phyloP scores from a whole-genome alignment of 176 grass and related monocot genomes.

The Bolboschoenus planiculmis region DNA sequence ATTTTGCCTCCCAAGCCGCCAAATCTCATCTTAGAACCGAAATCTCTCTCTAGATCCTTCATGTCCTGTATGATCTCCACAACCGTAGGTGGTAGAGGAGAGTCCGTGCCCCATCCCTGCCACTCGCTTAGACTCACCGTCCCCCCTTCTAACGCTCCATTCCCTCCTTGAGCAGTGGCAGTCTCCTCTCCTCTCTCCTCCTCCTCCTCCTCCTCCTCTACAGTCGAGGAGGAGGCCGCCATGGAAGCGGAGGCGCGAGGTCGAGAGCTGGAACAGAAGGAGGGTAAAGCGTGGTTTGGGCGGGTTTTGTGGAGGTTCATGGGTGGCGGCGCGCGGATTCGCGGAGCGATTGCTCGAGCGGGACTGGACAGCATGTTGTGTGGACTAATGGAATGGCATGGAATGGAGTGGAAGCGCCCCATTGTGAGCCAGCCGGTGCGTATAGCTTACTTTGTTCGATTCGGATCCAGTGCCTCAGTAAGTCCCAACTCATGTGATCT shows the following conservation, averaged over 20 bases:
- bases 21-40: constrained; percentile 55
- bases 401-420: too few relatives aligned
- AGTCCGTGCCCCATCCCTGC: constrained; percentile 73
- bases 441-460: too few relatives aligned
- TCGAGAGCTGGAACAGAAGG: neutral
- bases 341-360: constrained; percentile 27
- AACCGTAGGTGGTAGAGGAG: constrained; percentile 47
- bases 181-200: constrained; percentile 20
- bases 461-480: too few relatives aligned
- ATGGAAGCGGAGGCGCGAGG: constrained; percentile 30
- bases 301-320: neutral
- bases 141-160: neutral
- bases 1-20: constrained; percentile 67
- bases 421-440: too few relatives aligned
- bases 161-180: neutral
- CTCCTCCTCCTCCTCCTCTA: neutral
- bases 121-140: constrained; percentile 57
- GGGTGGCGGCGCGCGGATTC: constrained; percentile 10
- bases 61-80: constrained; percentile 34
- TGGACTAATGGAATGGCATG: too few relatives aligned
- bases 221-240: neutral
- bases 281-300: neutral
- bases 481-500: too few relatives aligned
- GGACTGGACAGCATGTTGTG: constrained; percentile 41
- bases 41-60: constrained; percentile 41